Evolutionary conservation across 2,329 filamentous ascomycete species (phyloP), one percentile per base, ranked within the genome.

Genomic region (Fusarium sp.): DNA sequence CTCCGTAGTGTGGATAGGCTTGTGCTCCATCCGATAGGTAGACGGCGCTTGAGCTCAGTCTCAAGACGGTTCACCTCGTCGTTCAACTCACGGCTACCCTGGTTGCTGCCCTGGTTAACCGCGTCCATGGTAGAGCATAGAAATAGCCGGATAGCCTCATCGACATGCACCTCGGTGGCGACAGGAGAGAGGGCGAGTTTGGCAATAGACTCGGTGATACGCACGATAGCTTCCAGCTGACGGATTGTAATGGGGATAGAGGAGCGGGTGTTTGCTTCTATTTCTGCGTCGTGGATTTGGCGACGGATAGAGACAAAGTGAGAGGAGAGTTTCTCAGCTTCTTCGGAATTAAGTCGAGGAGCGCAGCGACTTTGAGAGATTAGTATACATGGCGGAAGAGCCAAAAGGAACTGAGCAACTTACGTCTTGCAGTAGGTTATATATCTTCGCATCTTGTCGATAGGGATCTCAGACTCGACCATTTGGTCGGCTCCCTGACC

Each of bases 211-310:
- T 99, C 96, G 5, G 94, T 97, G 77, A 99, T 98, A 78, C 96
- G 95, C 69, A 98, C 92, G 73, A 99, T 97, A 76, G 95, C 95
- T 81, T 99, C 96, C 8, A 99, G 88, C 79, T 99, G 96, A 79
- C 96, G 94, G 54, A 99, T 93, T 0, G 96, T 99, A 80, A 99
- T 99, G 54, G 96, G 96, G 75, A 99, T 98, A 22, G 92, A 96
- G 8, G 93, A 97, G 20, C 96, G 92, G 41, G 92, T 87, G 80
- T 98, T 97, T 69, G 94, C 92, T 76, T 97, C 92, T 45, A 97
- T 85, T 80, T 99, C 96, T 1, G 93, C 91, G 25, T 93, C 91
- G 79, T 97, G 95, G 9, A 99, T 94, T 82, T 98, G 94, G 69
- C 93, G 91, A 62, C 96, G 90, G 80, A 99, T 98, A 68, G 93